A percentile compares a stretch with the other conserved stretches of the same genome.
Evolutionary conservation across 2,329 filamentous ascomycete species (phyloP).

Genomic region (Exophiala calicioides): DNA sequence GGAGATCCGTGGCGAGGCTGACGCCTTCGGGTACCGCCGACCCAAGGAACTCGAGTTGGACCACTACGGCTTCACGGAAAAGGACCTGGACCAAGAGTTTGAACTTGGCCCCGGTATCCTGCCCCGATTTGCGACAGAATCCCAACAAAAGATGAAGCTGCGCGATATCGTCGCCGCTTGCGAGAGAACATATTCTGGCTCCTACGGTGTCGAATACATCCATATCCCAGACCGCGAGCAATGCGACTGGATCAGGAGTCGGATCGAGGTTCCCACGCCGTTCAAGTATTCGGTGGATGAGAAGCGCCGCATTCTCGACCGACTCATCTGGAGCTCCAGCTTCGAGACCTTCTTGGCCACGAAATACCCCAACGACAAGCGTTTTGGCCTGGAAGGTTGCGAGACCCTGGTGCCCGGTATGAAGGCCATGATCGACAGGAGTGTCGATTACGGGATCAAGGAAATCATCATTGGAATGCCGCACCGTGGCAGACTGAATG

Average conservation of each 20-base stretch:
- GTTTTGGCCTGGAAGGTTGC: constrained; percentile 96
- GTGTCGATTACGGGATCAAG: constrained; percentile 97
- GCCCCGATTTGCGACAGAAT: constrained; percentile 85
- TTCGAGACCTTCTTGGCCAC: constrained; percentile 95
- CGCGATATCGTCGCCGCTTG: constrained; percentile 91
- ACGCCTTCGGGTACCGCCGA: constrained; percentile 80
- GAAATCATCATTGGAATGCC: constrained; percentile 99
- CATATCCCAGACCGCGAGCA: constrained; percentile 97
- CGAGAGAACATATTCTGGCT: constrained; percentile 94
- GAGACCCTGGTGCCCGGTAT: constrained; percentile 97
- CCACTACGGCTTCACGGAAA: constrained; percentile 92
- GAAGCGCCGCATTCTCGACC: constrained; percentile 95
- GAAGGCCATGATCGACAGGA: constrained; percentile 98
- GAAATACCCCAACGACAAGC: constrained; percentile 99
- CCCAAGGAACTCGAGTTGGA: constrained; percentile 91
- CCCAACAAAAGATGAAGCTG: constrained; percentile 92
- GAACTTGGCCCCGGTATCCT: constrained; percentile 90
- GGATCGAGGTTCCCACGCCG: constrained; percentile 87
- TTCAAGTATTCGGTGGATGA: constrained; percentile 98
- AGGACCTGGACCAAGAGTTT: constrained; percentile 90
- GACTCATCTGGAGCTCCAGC: constrained; percentile 97
- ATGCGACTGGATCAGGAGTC: constrained; percentile 97
- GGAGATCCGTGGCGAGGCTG: constrained; percentile 82
- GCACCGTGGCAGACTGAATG: constrained; percentile 95
- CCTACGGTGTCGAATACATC: constrained; percentile 98